A percentile compares a stretch with the other conserved stretches of the same genome.
Conservation (phyloP, 768 basidiomycete genomes). For the Asterophora lycoperdoides region DNA sequence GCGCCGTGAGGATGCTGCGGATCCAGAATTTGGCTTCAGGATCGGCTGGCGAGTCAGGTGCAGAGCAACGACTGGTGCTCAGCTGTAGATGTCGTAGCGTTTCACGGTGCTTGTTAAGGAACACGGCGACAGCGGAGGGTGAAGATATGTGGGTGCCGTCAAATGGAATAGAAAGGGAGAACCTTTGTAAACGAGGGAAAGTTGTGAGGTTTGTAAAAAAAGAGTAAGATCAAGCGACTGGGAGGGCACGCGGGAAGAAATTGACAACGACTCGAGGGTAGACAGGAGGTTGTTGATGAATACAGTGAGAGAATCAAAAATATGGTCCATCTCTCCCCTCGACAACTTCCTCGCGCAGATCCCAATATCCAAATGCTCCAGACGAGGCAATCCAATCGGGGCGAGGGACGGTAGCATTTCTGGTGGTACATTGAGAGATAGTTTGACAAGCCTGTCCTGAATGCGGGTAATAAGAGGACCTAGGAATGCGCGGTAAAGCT, state of each 20-base stretch:
- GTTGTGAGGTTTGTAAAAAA: conserved; percentile 31
- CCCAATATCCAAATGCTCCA: conserved; percentile 33
- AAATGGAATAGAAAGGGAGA: conserved; percentile 41
- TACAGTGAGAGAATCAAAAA: conserved; percentile 39
- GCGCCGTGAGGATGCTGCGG: conserved; percentile 30
- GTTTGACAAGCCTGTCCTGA: conserved; percentile 26
- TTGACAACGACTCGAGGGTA: conserved; percentile 33
- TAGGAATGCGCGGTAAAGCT: conserved; percentile 36
- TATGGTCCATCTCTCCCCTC: conserved; percentile 27
- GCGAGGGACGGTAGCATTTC: conserved; percentile 32
- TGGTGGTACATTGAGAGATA: conserved; percentile 38
- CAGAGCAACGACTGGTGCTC: conserved; percentile 26
- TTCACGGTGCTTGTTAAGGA: conserved; percentile 31
- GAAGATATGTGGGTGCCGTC: conserved; percentile 39
- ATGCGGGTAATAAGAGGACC: conserved; percentile 31
- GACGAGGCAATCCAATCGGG: conserved; percentile 27
- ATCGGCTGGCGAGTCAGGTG: conserved; percentile 16
- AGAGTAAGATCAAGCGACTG: conserved; percentile 35
- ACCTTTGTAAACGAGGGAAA: conserved; percentile 35
- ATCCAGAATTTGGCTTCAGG: conserved; percentile 38
- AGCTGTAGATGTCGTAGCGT: conserved; percentile 35
- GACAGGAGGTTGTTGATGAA: conserved; percentile 41
- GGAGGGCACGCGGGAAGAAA: conserved; percentile 33
- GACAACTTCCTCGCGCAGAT: conserved; percentile 30
- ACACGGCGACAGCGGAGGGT: conserved; percentile 27